phyloP scores from a whole-genome alignment of 176 grass and related monocot species.

The Phoenix dactylifera region DNA sequence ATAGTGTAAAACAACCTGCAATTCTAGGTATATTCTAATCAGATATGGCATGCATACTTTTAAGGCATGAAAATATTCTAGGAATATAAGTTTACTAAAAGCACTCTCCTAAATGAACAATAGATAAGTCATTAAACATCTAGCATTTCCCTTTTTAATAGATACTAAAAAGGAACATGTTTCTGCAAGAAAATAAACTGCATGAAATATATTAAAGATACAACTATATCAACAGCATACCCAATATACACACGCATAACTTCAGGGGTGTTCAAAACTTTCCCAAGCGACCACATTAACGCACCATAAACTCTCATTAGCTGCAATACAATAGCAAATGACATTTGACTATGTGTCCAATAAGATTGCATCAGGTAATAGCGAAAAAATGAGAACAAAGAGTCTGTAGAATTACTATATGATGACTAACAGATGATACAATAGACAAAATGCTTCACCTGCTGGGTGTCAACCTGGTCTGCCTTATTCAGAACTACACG shows the following conservation, averaged over 20 bases:
- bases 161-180: not conserved
- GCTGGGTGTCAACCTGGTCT: constrained; percentile 89
- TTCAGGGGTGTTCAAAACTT: constrained; percentile 97
- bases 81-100: too few species aligned
- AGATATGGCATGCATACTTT: too few species aligned
- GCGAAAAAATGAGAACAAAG: too few species aligned
- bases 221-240: constrained; percentile 23
- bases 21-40: too few species aligned
- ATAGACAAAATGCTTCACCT: constrained; percentile 33
- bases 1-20: too few species aligned
- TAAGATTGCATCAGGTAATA: not conserved
- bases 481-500: constrained; percentile 91
- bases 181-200: not conserved
- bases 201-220: constrained; percentile 1
- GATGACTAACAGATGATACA: too few species aligned
- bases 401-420: too few species aligned
- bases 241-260: constrained; percentile 93
- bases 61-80: too few species aligned
- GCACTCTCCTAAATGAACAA: too few species aligned
- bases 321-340: constrained; percentile 33
- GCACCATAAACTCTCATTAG: constrained; percentile 99
- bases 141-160: not conserved
- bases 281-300: constrained; percentile 98
- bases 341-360: not conserved
- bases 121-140: too few species aligned